phyloP scores from a whole-genome alignment of 2,329 filamentous ascomycete genomes.

The Fonsecaea pugnacius region DNA sequence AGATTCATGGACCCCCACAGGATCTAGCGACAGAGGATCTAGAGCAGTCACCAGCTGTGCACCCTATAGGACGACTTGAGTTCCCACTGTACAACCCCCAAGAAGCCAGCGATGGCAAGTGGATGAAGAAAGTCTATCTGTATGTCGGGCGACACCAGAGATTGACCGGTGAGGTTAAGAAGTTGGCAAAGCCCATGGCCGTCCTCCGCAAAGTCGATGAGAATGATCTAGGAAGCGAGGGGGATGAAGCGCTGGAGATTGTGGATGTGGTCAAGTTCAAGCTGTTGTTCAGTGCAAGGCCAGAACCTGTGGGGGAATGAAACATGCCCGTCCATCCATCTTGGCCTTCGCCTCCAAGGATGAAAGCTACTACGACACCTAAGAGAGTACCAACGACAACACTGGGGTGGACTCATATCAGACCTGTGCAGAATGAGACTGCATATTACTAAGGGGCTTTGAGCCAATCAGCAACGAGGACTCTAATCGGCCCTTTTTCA shows the following conservation, averaged over 20 bases:
- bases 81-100: slow-evolving; percentile 73
- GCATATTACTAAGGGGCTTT: no score
- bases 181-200: slow-evolving; percentile 75
- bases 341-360: no score
- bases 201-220: slow-evolving; percentile 66
- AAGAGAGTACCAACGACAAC: no score
- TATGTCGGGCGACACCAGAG: slow-evolving; percentile 89
- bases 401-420: no score
- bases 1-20: slow-evolving; percentile 71
- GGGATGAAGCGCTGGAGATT: slow-evolving; percentile 68
- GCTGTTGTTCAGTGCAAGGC: slow-evolving; percentile 79
- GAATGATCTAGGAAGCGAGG: slow-evolving; percentile 31
- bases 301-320: slow-evolving; percentile 73
- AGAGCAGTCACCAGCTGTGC: slow-evolving; percentile 43
- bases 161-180: slow-evolving; percentile 87
- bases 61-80: slow-evolving; percentile 71
- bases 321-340: not conserved
- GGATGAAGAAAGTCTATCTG: slow-evolving; percentile 89
- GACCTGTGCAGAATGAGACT: no score
- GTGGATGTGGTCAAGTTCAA: slow-evolving; percentile 87
- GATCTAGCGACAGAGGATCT: slow-evolving; percentile 32
- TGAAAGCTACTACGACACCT: no score
- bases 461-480: not conserved
- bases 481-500: slow-evolving; percentile 2
- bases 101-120: slow-evolving; percentile 60